phyloP scores from a whole-genome alignment of 2,329 filamentous ascomycete genomes.

The Alternaria atra region DNA sequence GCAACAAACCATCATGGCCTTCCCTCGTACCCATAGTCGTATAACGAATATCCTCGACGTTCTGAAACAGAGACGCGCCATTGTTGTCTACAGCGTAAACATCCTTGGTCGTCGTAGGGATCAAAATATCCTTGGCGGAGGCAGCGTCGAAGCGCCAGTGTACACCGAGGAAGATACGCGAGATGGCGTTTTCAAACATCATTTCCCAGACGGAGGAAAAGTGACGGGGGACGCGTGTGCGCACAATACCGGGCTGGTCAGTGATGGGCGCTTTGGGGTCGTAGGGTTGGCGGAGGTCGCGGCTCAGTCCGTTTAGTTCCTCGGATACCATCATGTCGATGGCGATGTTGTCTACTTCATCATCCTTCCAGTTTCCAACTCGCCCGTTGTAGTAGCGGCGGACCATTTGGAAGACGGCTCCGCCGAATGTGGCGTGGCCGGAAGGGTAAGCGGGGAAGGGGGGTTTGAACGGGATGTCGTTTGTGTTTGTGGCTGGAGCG shows the following conservation, averaged over 20 bases:
- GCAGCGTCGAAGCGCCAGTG: conserved; percentile 44
- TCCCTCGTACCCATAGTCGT: conserved; percentile 18
- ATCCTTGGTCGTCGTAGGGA: conserved; percentile 20
- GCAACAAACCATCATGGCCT: conserved; percentile 12
- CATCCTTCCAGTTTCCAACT: conserved; percentile 23
- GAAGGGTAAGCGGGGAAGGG: conserved; percentile 40
- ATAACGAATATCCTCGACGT: conserved; percentile 20
- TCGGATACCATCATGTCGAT: conserved; percentile 33
- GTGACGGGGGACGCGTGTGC: conserved; percentile 27
- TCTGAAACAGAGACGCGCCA: conserved; percentile 21
- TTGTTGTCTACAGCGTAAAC: conserved; percentile 19
- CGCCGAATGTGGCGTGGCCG: conserved; percentile 39
- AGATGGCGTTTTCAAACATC: conserved; percentile 42
- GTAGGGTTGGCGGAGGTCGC: conserved; percentile 36
- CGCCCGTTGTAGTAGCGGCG: conserved; percentile 39
- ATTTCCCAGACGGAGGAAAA: conserved; percentile 37
- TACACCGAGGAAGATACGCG: conserved; percentile 38
- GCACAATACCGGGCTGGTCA: conserved; percentile 37
- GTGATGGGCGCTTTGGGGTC: conserved; percentile 30
- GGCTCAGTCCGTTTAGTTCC: conserved; percentile 36
- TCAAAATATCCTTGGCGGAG: conserved; percentile 27
- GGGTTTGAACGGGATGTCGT: conserved; percentile 36
- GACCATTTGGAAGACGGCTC: conserved; percentile 32
- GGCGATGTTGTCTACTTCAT: conserved; percentile 32
- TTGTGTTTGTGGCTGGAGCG: conserved; percentile 36